Evolutionary conservation across 2,329 filamentous ascomycete genomes (phyloP), one percentile per base, ranked within the genome.

Genomic region (Emericellopsis atlantica): DNA sequence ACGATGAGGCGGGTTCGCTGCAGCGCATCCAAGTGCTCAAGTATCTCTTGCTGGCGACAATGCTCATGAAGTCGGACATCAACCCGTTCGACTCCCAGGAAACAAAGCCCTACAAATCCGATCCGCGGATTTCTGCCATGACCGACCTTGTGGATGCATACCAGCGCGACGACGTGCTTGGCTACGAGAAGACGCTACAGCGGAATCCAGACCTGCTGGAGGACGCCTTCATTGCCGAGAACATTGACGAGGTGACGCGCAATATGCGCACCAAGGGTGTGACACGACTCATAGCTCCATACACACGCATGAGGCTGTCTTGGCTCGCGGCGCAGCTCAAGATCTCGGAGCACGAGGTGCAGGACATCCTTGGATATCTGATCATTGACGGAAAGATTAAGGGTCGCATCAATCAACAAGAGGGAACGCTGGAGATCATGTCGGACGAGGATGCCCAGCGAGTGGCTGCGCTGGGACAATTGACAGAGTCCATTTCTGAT

Each of bases 11-110:
- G 33, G 92, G 92, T 36, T 95, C 89, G 22, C 74, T 95, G 53
- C 90, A 96, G 61, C 79, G 92, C 37, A 96, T 96, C 51, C 90
- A 96, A 61, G 92, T 96, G 14, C 76, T 98, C 51, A 96, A 95
- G 64, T 98, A 98, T 55, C 75, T 98, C 24, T 82, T 98, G 24
- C 74, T 98, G 44, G 90, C 90, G 22, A 96, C 90, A 34, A 96
- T 98, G 92, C 71, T 98, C 44, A 95, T 95, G 85, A 89, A 90
- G 57, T 95, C 90, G 33, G 80, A 93, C 60, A 98, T 98, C 74
- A 96, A 96, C 59, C 92, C 92, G 0, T 96, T 98, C 59, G 90
- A 96, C 62, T 95, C 89, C 8, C 92, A 96, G 60, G 92, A 98
- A 66, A 96, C 90, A 15, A 96, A 96, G 65, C 92, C 92, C 0